Evolutionary conservation across 768 basidiomycete species (phyloP).

Genomic region (Termitomyces sp.): DNA sequence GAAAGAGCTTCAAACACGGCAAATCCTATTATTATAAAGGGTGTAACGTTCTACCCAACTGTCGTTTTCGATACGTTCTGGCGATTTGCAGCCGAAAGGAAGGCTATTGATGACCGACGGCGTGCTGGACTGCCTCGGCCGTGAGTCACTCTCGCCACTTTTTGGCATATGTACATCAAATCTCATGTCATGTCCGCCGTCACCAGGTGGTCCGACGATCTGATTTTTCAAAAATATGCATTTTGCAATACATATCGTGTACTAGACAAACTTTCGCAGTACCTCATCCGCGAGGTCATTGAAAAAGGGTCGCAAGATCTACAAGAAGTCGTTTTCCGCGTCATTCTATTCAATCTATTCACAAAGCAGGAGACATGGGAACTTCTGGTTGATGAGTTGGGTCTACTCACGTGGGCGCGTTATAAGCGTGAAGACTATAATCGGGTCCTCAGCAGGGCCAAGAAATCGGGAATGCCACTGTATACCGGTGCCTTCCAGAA

Average conservation of each 20-base stretch:
- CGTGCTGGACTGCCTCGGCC: constrained; percentile 43
- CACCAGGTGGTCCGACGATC: constrained; percentile 64
- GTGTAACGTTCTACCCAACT: constrained; percentile 37
- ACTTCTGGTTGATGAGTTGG: constrained; percentile 44
- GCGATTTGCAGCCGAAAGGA: constrained; percentile 52
- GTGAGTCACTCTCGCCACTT: constrained; percentile 28
- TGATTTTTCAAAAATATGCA: constrained; percentile 45
- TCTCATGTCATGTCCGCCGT: constrained; percentile 1
- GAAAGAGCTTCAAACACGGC: not conserved
- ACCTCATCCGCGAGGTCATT: constrained; percentile 62
- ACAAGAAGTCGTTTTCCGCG: constrained; percentile 64
- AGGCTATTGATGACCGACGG: constrained; percentile 51
- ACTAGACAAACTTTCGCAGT: constrained; percentile 67
- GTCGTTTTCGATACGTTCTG: constrained; percentile 60
- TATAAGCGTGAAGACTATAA: constrained; percentile 53
- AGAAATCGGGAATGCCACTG: constrained; percentile 34
- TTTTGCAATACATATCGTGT: constrained; percentile 79
- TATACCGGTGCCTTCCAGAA: constrained; percentile 73
- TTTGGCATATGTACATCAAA: constrained; percentile 4
- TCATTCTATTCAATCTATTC: constrained; percentile 67
- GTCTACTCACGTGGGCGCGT: constrained; percentile 54
- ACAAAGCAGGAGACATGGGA: constrained; percentile 73
- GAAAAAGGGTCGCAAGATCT: constrained; percentile 58
- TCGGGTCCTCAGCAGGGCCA: constrained; percentile 41
- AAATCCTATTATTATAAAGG: constrained; percentile 29